Conservation (phyloP, 352 stramenopile species). For the Paralagenidium karlingii region DNA sequence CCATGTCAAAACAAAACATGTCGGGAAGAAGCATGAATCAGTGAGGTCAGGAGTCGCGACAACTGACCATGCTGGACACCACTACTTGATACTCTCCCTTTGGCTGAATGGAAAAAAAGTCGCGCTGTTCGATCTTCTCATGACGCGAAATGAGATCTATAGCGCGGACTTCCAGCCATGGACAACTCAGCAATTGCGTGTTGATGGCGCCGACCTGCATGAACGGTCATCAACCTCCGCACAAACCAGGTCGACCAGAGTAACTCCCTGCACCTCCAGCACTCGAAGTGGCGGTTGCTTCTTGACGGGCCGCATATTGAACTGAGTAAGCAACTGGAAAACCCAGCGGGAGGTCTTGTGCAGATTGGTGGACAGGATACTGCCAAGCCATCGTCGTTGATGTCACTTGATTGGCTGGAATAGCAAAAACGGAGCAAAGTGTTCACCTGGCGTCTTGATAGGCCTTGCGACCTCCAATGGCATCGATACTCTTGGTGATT, state of each 20-base stretch:
- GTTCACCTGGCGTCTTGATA: slow-evolving; percentile 91
- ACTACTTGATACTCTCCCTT: slow-evolving; percentile 77
- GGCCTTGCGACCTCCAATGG: slow-evolving; percentile 80
- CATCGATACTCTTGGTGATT: slow-evolving; percentile 61
- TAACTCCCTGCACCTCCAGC: slow-evolving; percentile 30
- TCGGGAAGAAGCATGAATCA: too few species aligned
- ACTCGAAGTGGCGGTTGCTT: slow-evolving; percentile 43
- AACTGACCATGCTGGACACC: slow-evolving; percentile 93
- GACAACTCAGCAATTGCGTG: slow-evolving; percentile 90
- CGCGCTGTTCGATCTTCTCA: slow-evolving; percentile 81
- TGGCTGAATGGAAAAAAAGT: slow-evolving; percentile 84
- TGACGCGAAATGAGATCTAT: slow-evolving; percentile 92
- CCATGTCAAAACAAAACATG: too few species aligned
- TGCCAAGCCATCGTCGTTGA: slow-evolving; percentile 7
- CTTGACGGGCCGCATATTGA: slow-evolving; percentile 50
- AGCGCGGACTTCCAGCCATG: slow-evolving; percentile 84
- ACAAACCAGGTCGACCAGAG: too few species aligned
- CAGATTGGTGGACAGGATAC: slow-evolving; percentile 89
- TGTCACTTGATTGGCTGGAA: neutral
- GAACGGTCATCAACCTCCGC: slow-evolving; percentile 6
- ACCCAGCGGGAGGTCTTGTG: slow-evolving; percentile 95
- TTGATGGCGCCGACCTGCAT: slow-evolving; percentile 93
- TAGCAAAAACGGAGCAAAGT: neutral
- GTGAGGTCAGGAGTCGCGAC: too few species aligned
- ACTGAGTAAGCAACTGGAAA: slow-evolving; percentile 78